These are phyloP conservation scores for Agrocybe praecox DNA, from an alignment of 768 basidiomycete genomes.

Conservation along the genomic window DNA sequence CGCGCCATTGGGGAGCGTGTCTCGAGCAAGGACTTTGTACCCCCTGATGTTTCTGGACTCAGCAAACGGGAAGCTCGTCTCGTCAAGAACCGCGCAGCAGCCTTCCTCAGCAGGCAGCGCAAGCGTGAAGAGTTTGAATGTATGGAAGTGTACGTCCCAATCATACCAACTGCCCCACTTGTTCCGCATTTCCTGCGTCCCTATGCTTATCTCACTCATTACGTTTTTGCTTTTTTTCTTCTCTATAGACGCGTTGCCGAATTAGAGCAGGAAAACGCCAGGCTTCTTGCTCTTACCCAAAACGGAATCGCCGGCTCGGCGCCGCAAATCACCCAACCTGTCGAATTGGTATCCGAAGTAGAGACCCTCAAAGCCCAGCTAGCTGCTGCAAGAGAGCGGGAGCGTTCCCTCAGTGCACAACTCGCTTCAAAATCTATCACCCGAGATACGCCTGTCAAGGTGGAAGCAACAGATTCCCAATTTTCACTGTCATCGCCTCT, in stretches of 20 bases:
- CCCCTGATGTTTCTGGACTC: slow-evolving; percentile 86
- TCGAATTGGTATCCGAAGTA: slow-evolving; percentile 56
- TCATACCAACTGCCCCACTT: slow-evolving; percentile 15
- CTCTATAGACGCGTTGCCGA: slow-evolving; percentile 74
- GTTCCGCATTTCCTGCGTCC: slow-evolving; percentile 5
- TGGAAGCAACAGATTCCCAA: slow-evolving; percentile 58
- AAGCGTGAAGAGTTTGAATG: slow-evolving; percentile 91
- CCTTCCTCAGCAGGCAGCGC: slow-evolving; percentile 88
- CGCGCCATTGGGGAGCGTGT: slow-evolving; percentile 52
- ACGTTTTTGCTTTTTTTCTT: slow-evolving; percentile 12
- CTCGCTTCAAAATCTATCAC: slow-evolving; percentile 43
- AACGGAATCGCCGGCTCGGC: slow-evolving; percentile 31
- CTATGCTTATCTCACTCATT: slow-evolving; percentile 5
- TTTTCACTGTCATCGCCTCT: slow-evolving; percentile 46
- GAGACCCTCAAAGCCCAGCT: slow-evolving; percentile 70
- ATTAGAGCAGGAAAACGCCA: slow-evolving; percentile 82
- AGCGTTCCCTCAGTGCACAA: slow-evolving; percentile 65
- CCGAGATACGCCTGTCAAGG: slow-evolving; percentile 47
- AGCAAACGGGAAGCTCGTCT: slow-evolving; percentile 90
- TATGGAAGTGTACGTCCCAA: slow-evolving; percentile 81
- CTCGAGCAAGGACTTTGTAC: slow-evolving; percentile 80
- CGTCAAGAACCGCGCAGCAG: slow-evolving; percentile 91
- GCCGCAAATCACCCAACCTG: slow-evolving; percentile 24
- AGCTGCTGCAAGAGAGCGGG: slow-evolving; percentile 65
- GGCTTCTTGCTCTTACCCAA: slow-evolving; percentile 64